Evolutionary conservation across 2,329 filamentous ascomycete species (phyloP), one percentile per base, ranked within the genome.

Genomic region (Talaromyces sp.): DNA sequence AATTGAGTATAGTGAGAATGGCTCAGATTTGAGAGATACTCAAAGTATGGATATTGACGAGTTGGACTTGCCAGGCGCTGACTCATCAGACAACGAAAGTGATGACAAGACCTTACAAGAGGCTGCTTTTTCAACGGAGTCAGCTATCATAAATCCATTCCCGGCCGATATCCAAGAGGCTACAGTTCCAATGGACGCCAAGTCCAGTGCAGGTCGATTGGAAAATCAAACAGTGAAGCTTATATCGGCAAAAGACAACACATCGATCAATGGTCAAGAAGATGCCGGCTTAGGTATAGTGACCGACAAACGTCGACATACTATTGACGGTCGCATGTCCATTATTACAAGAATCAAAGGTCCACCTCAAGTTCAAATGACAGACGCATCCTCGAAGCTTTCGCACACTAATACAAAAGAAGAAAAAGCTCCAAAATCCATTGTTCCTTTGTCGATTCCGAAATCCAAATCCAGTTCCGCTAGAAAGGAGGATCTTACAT

Each of bases 401-500:
- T 14, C 52, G 21, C 44, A 63, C 11, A 46, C 4, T 3, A 61
- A 33, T 2, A 39, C 14, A 14, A 62, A 60, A 3, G 48, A n/a
- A n/a, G 54, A 25, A 9, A 23, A 25, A 23, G 50, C 6, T 14
- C 31, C 42, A 23, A 57, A 33, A 7, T 21, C 40, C 7, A 23
- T 25, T 46, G 14, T 52, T 56, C 54, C 58, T 59, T 33, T 44
- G 14, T 46, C 33, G 35, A 65, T 46, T 48, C 18, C 62, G 35
- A 63, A 64, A 37, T 18, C 23, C 18, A 48, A 64, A 28, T 21
- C 57, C 48, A 66, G 50, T 39, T 69, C 56, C 56, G 66, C 68
- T 33, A 69, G 68, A 35, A 68, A 66, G 8, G 66, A 69, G 28
- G 69, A 63, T 54, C 62, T 80, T 54, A 73, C 77, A 46, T 66